Evolutionary conservation across 805 yeast genomes (phyloP).

Genomic region (Diddensiella santjacobensis): DNA sequence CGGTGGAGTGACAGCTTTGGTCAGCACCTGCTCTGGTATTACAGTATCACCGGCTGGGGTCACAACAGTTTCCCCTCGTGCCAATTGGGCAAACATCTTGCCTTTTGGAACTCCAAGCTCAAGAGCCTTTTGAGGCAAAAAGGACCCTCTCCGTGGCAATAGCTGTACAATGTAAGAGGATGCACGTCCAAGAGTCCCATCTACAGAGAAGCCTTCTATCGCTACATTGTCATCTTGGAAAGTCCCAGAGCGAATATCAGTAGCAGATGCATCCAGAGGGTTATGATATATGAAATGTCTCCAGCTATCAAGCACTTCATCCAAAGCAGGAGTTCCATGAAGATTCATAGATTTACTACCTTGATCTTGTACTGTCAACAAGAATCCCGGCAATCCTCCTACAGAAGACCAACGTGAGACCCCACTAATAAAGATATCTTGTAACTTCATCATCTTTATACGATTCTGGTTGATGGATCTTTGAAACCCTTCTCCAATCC

Average conservation of each 20-base stretch:
- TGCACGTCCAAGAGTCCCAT: constrained; percentile 15
- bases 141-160: constrained; percentile 70
- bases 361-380: constrained; percentile 71
- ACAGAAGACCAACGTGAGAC: constrained; percentile 68
- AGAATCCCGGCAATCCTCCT: constrained; percentile 90
- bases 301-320: constrained; percentile 55
- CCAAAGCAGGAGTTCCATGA: constrained; percentile 7
- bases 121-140: constrained; percentile 60
- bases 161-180: constrained; percentile 70
- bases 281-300: constrained; percentile 79
- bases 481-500: constrained; percentile 82
- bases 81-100: constrained; percentile 50
- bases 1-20: constrained; percentile 52
- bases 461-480: constrained; percentile 62
- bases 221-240: constrained; percentile 32
- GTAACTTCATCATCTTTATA: constrained; percentile 52
- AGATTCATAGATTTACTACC: constrained; percentile 1
- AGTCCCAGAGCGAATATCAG: constrained; percentile 21
- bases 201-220: constrained; percentile 21
- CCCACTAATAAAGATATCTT: constrained; percentile 75
- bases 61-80: constrained; percentile 56
- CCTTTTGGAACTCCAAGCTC: constrained; percentile 70
- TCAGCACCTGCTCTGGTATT: constrained; percentile 69
- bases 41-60: constrained; percentile 57
- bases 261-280: constrained; percentile 50